A percentile compares a stretch with the other conserved stretches of the same genome.
phyloP scores from a whole-genome alignment of 148 eudicot species.

The Fagopyrum homotropicum region DNA sequence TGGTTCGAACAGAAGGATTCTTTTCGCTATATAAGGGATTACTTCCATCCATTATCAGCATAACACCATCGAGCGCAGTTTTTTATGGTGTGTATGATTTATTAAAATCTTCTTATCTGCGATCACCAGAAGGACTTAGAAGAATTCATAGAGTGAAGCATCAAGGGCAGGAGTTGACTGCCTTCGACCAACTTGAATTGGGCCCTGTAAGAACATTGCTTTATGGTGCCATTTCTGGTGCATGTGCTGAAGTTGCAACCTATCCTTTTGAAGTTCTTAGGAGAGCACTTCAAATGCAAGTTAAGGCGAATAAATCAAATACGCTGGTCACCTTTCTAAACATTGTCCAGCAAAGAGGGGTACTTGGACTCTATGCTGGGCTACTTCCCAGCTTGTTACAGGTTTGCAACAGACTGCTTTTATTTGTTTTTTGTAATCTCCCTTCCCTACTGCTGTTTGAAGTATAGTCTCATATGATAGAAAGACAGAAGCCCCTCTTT shows the following conservation, averaged over 20 bases:
- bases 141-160: slow-evolving; percentile 41
- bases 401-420: slow-evolving; percentile 26
- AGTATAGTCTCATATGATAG: background rate
- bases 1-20: slow-evolving; percentile 58
- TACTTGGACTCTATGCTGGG: slow-evolving; percentile 68
- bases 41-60: slow-evolving; percentile 55
- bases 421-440: background rate
- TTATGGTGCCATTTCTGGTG: slow-evolving; percentile 69
- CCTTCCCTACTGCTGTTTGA: background rate
- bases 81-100: slow-evolving; percentile 63
- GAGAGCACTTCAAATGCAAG: slow-evolving; percentile 62
- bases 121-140: slow-evolving; percentile 49
- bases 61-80: slow-evolving; percentile 67
- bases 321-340: slow-evolving; percentile 39
- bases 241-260: slow-evolving; percentile 66
- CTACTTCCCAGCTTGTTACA: slow-evolving; percentile 56
- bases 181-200: slow-evolving; percentile 52
- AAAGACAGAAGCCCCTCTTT: background rate
- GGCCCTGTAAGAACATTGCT: slow-evolving; percentile 51
- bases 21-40: slow-evolving; percentile 64
- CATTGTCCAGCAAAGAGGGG: slow-evolving; percentile 53
- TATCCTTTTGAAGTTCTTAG: slow-evolving; percentile 68
- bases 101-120: slow-evolving; percentile 48
- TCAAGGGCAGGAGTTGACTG: slow-evolving; percentile 44
- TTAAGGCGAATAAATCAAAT: slow-evolving; percentile 35